These are phyloP conservation scores for Mediolabrus comicus DNA, from an alignment of 108 stramenopile genomes.

Conservation along the genomic window DNA sequence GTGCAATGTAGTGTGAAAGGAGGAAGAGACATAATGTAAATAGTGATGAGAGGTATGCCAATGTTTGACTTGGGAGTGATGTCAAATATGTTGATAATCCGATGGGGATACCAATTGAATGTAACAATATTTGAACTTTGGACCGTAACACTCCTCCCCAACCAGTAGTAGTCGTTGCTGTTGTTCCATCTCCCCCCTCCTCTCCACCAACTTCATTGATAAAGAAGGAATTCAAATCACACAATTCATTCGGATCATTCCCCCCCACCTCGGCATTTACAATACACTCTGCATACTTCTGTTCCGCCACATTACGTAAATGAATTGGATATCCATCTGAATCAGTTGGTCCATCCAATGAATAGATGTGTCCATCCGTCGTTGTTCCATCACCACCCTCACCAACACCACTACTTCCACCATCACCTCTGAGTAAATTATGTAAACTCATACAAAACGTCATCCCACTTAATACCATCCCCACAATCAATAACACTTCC, in stretches of 20 bases:
- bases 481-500: conserved; percentile 9
- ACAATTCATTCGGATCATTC: conserved; percentile 22
- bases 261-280: conserved; percentile 8
- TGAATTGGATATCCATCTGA: conserved; percentile 28
- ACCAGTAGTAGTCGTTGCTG: neutral
- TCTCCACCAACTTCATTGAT: neutral
- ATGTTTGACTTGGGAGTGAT: conserved; percentile 19
- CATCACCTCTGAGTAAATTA: neutral
- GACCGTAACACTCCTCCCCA: conserved; percentile 4
- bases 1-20: conserved; percentile 24
- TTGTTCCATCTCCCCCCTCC: neutral
- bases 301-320: conserved; percentile 20
- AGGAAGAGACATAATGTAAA: conserved; percentile 27
- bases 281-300: conserved; percentile 32
- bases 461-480: conserved; percentile 21
- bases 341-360: conserved; percentile 33
- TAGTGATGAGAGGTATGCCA: conserved; percentile 41
- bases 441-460: conserved; percentile 20
- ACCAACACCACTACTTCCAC: neutral
- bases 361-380: conserved; percentile 35
- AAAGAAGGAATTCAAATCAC: conserved; percentile 25
- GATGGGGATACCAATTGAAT: conserved; percentile 8
- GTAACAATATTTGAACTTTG: conserved; percentile 13
- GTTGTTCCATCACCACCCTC: neutral
- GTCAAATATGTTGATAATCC: conserved; percentile 19